Base-by-base conservation (phyloP, 164 flowering plant species). In the Vitis cinerea region DNA sequence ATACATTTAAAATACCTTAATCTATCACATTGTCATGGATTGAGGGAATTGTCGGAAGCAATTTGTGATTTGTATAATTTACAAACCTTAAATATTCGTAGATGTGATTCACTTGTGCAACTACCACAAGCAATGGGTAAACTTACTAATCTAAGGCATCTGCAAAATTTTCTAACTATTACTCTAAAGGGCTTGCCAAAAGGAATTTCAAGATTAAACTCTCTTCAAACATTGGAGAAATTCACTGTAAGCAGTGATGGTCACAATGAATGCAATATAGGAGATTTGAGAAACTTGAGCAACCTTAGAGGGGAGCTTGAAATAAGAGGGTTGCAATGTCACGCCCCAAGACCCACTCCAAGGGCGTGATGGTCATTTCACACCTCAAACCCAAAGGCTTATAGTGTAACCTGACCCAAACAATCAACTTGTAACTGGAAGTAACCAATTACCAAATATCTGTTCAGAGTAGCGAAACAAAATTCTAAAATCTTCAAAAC, bases 1-100 rank as follows among this genome's bases (percentile, higher is more conserved):
- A 7, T 67, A 51, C 74, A 75, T 52, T 50, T 75, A 10, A 67
- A 74, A 29, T 71, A 71, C 16, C 72, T 75, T 15, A 5, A 62
- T 64, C 54, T 75, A n/a, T 4, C 37, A 30, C 0, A 8, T 1
- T 49, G 5, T 15, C 1, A 1, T 0, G 6, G 3, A 3, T 7
- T 66, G 13, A 8, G 0, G 44, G 48, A 56, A 15, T 63, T 75
- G 48, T 72, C 78, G 1, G 64, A 66, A 31, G 4, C 64, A 1
- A 0, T 71, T 3, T 49, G 68, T 59, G 23, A 37, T 37, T 58
- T 75, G 5, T 44, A 4, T 7, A 71, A 75, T 67, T 27, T 75
- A 29, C 61, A 75, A 59, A 50, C 65, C 2, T 29, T 75, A 62
- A 13, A 19, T 1, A 29, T 75, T 10, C 8, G 0, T 8, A 0